These are phyloP conservation scores for Smallanthus sonchifolius DNA, from an alignment of 129 eudicot genomes.

Conservation along the genomic window DNA sequence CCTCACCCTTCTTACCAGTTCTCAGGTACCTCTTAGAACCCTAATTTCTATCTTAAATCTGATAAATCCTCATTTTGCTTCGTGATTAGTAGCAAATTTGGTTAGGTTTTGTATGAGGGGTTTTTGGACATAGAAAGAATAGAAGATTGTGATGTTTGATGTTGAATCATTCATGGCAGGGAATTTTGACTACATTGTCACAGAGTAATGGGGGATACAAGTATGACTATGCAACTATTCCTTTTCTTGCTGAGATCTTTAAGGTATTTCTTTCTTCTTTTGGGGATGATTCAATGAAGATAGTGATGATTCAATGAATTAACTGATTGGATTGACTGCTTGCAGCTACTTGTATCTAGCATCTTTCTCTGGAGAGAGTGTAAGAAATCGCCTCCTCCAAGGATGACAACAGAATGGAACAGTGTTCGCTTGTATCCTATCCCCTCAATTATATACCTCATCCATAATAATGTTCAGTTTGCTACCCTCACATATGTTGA, in stretches of 20 bases:
- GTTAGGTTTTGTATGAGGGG: conserved; percentile 7
- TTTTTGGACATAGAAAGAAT: not conserved
- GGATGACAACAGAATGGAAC: conserved; percentile 80
- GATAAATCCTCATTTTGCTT: too few relatives aligned
- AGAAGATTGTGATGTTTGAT: not conserved
- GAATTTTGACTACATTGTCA: conserved; percentile 88
- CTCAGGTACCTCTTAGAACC: conserved; percentile 58
- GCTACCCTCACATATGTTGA: conserved; percentile 87
- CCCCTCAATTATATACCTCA: conserved; percentile 83
- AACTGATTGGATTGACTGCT: not conserved
- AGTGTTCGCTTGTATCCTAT: conserved; percentile 68
- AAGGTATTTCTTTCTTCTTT: conserved; percentile 47
- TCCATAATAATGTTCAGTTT: conserved; percentile 86
- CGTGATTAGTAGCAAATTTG: not conserved
- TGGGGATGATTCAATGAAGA: not conserved
- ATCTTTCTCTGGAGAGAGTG: conserved; percentile 68
- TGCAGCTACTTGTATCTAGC: conserved; percentile 76
- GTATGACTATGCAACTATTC: conserved; percentile 95
- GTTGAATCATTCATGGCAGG: conserved; percentile 42
- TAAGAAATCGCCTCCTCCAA: conserved; percentile 58
- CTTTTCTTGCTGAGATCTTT: conserved; percentile 96
- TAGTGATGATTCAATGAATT: too few relatives aligned
- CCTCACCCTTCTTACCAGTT: conserved; percentile 92
- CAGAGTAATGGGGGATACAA: conserved; percentile 87
- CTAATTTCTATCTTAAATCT: conserved; percentile 8